These are phyloP conservation scores for Eimeria praecox DNA, from an alignment of 169 alveolate genomes.

Conservation along the genomic window DNA sequence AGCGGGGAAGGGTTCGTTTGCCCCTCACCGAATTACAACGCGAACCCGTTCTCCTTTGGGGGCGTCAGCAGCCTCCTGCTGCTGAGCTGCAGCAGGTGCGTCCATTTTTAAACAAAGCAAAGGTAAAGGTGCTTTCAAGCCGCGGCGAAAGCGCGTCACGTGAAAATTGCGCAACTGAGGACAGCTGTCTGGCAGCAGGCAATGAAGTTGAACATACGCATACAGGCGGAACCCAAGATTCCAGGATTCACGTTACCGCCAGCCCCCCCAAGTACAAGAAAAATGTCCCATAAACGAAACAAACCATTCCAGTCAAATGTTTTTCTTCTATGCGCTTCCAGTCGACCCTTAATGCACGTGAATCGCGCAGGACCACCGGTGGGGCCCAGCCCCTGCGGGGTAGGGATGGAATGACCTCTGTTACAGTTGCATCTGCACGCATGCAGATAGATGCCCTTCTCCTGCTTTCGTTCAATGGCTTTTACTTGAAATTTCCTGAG, in stretches of 20 bases:
- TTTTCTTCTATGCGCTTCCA: background rate
- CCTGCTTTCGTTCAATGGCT: background rate
- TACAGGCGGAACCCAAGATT: background rate
- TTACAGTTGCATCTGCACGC: background rate
- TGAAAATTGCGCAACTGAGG: background rate
- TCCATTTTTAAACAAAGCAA: constrained; percentile 10
- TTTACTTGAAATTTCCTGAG: background rate
- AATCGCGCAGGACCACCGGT: background rate
- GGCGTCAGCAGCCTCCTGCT: constrained; percentile 51
- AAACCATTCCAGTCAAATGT: background rate
- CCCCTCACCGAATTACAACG: constrained; percentile 62
- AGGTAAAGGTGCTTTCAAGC: background rate
- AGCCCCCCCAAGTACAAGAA: background rate
- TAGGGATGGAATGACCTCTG: background rate
- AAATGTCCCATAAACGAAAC: background rate
- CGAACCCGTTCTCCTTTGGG: constrained; percentile 69
- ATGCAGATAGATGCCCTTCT: background rate
- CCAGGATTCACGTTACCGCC: background rate
- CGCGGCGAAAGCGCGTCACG: background rate
- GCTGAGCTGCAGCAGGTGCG: constrained; percentile 6
- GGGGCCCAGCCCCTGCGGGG: constrained; percentile 74
- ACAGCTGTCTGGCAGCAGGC: background rate
- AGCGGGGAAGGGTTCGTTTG: background rate
- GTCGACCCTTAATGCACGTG: background rate
- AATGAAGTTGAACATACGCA: background rate